phyloP scores from a whole-genome alignment of 768 basidiomycete genomes.

The Pulveroboletus frians region DNA sequence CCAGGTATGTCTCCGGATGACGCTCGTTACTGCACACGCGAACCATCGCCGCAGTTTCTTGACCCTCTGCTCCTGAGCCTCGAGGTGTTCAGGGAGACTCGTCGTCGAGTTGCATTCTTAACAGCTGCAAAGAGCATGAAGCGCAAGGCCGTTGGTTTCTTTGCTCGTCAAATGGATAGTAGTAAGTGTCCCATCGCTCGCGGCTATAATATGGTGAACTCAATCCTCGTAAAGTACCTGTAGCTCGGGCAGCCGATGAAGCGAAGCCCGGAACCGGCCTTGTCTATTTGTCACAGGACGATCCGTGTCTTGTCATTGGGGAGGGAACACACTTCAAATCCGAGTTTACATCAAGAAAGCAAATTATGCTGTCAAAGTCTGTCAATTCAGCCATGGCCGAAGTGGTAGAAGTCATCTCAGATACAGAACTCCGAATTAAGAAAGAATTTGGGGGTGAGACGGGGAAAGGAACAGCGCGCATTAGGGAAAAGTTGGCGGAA shows the following conservation, averaged over 20 bases:
- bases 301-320: constrained; percentile 82
- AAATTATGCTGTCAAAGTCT: constrained; percentile 81
- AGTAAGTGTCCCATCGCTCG: constrained; percentile 47
- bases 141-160: constrained; percentile 71
- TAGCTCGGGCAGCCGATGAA: constrained; percentile 84
- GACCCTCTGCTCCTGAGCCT: constrained; percentile 83
- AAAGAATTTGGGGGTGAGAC: constrained; percentile 82
- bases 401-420: constrained; percentile 83
- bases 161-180: constrained; percentile 77
- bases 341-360: constrained; percentile 72
- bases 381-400: constrained; percentile 75
- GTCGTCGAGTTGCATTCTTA: constrained; percentile 77
- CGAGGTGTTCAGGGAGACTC: constrained; percentile 81
- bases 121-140: constrained; percentile 89
- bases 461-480: constrained; percentile 62
- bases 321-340: constrained; percentile 70
- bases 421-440: constrained; percentile 79
- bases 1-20: constrained; percentile 48
- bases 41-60: constrained; percentile 60
- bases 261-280: constrained; percentile 72
- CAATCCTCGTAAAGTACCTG: constrained; percentile 61
- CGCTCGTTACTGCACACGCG: constrained; percentile 8
- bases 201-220: constrained; percentile 3
- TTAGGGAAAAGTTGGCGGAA: constrained; percentile 66
- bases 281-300: constrained; percentile 64